A percentile compares a stretch with the other conserved stretches of the same genome.
Evolutionary conservation across 305 asterid genomes (phyloP).

Genomic region (Rubia peregrina): DNA sequence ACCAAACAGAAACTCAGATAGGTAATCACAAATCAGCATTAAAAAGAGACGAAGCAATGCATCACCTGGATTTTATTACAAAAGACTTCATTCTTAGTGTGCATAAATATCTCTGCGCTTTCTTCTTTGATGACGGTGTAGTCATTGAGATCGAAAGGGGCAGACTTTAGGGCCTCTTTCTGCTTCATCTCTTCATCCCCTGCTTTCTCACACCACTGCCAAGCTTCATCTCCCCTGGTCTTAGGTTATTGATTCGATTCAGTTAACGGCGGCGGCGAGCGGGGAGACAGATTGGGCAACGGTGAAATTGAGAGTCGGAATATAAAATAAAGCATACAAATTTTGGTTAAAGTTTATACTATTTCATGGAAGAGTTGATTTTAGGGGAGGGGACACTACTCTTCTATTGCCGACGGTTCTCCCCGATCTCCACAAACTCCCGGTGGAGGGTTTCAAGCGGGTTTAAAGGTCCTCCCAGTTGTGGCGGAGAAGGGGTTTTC

Average conservation of each 20-base stretch:
- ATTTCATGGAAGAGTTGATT: neutral
- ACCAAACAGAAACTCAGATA: neutral
- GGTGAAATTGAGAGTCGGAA: neutral
- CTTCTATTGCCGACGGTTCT: too few relatives aligned
- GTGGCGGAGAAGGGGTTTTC: too few relatives aligned
- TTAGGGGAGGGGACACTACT: neutral
- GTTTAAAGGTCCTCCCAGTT: too few relatives aligned
- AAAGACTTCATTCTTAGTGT: constrained; percentile 74
- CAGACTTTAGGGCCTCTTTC: constrained; percentile 17
- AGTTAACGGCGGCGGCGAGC: constrained; percentile 7
- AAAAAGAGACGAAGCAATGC: neutral
- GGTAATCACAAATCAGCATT: neutral
- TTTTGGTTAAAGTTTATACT: neutral
- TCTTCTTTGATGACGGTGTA: constrained; percentile 70
- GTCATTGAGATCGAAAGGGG: constrained; percentile 60
- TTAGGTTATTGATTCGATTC: neutral
- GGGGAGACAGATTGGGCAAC: neutral
- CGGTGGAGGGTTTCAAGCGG: too few relatives aligned
- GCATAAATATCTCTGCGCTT: constrained; percentile 93
- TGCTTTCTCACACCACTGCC: constrained; percentile 26
- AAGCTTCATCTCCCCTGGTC: constrained; percentile 32
- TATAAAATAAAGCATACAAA: neutral
- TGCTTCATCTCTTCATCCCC: constrained; percentile 36
- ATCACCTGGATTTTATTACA: constrained; percentile 82
- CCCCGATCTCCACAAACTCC: too few relatives aligned